Percentiles rank a stretch among this genome's conserved stretches.
Evolutionary conservation across 768 basidiomycete genomes (phyloP).

Genomic region (Lactarius evosmus): DNA sequence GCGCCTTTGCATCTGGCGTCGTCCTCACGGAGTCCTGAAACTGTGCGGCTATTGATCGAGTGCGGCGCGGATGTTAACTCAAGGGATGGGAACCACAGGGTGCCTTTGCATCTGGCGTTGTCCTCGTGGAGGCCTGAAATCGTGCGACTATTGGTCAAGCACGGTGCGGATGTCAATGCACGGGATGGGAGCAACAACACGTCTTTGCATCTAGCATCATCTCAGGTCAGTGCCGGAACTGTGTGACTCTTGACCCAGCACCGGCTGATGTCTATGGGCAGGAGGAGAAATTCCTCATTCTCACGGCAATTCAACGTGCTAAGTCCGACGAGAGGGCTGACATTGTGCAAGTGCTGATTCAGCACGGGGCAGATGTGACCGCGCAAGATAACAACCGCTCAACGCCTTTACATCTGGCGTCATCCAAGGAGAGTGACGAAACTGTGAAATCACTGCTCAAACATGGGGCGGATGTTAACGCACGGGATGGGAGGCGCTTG

Average conservation of each 20-base stretch:
- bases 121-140: neutral
- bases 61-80: neutral
- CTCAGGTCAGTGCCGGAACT: neutral
- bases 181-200: neutral
- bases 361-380: neutral
- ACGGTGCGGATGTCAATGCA: neutral
- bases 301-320: too few species aligned
- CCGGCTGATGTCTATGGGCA: neutral
- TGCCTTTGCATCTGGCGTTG: neutral
- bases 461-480: neutral
- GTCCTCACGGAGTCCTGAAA: neutral
- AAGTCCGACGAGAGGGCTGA: fast-evolving
- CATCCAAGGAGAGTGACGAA: neutral
- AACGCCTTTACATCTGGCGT: neutral
- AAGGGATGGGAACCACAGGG: neutral
- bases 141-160: neutral
- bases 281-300: too few species aligned
- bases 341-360: neutral
- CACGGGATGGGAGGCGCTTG: neutral
- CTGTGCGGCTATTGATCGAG: neutral
- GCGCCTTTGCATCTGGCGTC: neutral
- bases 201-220: neutral
- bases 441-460: neutral
- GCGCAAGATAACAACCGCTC: neutral
- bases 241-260: neutral